Conservation (phyloP, 768 basidiomycete genomes). For the Polyporus arcularius region DNA sequence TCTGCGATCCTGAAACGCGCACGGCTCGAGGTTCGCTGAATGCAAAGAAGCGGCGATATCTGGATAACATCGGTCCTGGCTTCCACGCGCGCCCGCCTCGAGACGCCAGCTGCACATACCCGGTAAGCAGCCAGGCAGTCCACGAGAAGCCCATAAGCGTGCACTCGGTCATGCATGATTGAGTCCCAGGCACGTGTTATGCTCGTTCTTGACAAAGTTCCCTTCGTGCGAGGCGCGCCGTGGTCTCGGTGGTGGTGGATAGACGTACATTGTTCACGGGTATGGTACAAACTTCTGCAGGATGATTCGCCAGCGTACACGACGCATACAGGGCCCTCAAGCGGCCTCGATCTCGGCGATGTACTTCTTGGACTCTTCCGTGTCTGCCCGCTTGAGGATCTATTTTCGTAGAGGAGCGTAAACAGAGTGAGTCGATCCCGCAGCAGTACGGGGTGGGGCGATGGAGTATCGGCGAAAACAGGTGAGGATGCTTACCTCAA, state of each 20-base stretch:
- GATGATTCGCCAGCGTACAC: not conserved
- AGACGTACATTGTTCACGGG: conserved; percentile 2
- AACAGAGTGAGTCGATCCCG: not conserved
- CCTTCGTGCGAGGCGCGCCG: too few relatives aligned
- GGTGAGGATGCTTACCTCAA: conserved; percentile 50
- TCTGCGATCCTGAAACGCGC: conserved; percentile 15
- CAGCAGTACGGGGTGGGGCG: not conserved
- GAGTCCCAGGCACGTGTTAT: not conserved
- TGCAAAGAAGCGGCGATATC: conserved; percentile 1
- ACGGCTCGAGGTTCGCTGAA: conserved; percentile 8
- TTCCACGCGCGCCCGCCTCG: conserved; percentile 2
- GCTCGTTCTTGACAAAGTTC: not conserved
- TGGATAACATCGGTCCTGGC: conserved; percentile 7
- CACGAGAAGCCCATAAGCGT: conserved; percentile 4
- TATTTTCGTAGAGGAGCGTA: conserved; percentile 29
- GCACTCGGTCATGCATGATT: not conserved
- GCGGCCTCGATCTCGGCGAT: conserved; percentile 63
- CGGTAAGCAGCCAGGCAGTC: conserved; percentile 12
- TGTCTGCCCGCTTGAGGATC: conserved; percentile 56
- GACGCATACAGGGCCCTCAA: not conserved
- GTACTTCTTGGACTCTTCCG: conserved; percentile 55
- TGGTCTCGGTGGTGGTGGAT: too few relatives aligned
- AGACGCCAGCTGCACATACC: conserved; percentile 6
- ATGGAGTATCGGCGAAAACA: not conserved
- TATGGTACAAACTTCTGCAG: conserved; percentile 1